A percentile compares a stretch with the other conserved stretches of the same genome.
Conservation (phyloP, 108 stramenopile genomes). For the Nitzschia sp. region DNA sequence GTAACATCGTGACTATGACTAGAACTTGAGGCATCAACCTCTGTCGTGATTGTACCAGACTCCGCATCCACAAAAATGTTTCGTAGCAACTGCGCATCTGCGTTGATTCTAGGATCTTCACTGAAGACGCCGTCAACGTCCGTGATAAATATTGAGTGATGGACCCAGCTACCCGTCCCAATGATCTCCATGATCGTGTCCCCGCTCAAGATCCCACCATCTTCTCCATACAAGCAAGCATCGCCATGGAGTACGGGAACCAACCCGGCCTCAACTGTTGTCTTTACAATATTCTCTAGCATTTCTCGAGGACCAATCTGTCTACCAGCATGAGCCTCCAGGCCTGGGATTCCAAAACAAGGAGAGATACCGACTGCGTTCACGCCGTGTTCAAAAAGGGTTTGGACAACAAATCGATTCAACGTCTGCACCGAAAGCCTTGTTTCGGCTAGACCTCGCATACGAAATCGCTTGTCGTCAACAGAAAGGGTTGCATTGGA, state of each 20-base stretch:
- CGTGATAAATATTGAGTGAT: slow-evolving; percentile 62
- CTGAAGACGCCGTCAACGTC: slow-evolving; percentile 80
- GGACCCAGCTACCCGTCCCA: slow-evolving; percentile 24
- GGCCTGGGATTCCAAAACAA: slow-evolving; percentile 44
- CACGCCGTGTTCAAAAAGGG: slow-evolving; percentile 48
- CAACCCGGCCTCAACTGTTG: slow-evolving; percentile 60
- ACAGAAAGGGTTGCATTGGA: slow-evolving; percentile 5
- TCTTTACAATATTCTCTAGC: slow-evolving; percentile 37
- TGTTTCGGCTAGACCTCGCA: slow-evolving; percentile 56
- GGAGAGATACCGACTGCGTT: slow-evolving; percentile 79
- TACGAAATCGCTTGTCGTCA: neutral
- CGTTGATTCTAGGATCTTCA: slow-evolving; percentile 53
- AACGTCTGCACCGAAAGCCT: slow-evolving; percentile 66
- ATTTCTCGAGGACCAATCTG: slow-evolving; percentile 8
- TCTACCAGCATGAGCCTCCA: slow-evolving; percentile 44
- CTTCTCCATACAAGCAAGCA: slow-evolving; percentile 69
- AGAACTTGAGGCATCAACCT: slow-evolving; percentile 58
- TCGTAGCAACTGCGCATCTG: slow-evolving; percentile 47
- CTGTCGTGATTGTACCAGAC: slow-evolving; percentile 25
- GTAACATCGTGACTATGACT: slow-evolving; percentile 82
- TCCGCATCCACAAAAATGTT: slow-evolving; percentile 41
- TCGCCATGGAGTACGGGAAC: slow-evolving; percentile 84
- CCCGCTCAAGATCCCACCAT: slow-evolving; percentile 67
- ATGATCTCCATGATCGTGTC: slow-evolving; percentile 64
- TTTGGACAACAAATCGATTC: slow-evolving; percentile 53